Conservation (phyloP, 23 red algal species). For the Gracilaria vermiculophylla region DNA sequence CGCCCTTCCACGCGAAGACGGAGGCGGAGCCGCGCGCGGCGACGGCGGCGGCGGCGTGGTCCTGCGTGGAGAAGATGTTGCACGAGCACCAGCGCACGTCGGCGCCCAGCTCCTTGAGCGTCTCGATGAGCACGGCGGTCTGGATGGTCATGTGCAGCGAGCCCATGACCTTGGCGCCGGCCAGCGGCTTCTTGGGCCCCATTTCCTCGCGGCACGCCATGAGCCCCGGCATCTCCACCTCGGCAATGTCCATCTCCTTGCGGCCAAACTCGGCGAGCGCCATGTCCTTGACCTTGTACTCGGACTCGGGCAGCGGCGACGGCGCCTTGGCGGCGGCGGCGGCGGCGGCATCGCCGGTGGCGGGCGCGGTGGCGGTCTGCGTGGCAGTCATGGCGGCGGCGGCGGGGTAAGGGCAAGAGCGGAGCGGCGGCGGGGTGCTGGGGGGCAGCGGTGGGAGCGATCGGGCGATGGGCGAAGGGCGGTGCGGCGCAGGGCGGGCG, state of each 20-base stretch:
- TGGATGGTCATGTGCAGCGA: conserved; percentile 99
- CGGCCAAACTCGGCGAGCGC: conserved; percentile 86
- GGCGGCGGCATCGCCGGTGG: conserved; percentile 12
- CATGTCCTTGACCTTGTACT: conserved; percentile 96
- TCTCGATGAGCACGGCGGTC: conserved; percentile 98
- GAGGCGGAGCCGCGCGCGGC: conserved; percentile 74
- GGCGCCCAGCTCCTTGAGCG: conserved; percentile 90
- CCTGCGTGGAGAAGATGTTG: conserved; percentile 99
- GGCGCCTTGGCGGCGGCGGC: conserved; percentile 34
- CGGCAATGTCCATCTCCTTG: conserved; percentile 88
- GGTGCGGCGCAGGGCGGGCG: no score
- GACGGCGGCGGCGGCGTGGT: conserved; percentile 96
- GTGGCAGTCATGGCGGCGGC: neutral
- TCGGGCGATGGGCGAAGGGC: no score
- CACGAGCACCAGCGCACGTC: conserved; percentile 98
- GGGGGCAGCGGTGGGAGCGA: no score
- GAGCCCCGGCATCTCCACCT: conserved; percentile 96
- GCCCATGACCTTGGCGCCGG: conserved; percentile 88
- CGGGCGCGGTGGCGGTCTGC: conserved; percentile 25
- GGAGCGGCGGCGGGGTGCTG: no score
- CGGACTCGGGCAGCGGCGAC: conserved; percentile 58
- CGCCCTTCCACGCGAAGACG: conserved; percentile 98
- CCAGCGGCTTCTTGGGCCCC: conserved; percentile 78
- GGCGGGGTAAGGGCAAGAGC: no score
- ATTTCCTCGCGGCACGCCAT: conserved; percentile 92